These are phyloP conservation scores for Ascocoryne sarcoides DNA, from an alignment of 2,329 filamentous ascomycete species.

Conservation along the genomic window DNA sequence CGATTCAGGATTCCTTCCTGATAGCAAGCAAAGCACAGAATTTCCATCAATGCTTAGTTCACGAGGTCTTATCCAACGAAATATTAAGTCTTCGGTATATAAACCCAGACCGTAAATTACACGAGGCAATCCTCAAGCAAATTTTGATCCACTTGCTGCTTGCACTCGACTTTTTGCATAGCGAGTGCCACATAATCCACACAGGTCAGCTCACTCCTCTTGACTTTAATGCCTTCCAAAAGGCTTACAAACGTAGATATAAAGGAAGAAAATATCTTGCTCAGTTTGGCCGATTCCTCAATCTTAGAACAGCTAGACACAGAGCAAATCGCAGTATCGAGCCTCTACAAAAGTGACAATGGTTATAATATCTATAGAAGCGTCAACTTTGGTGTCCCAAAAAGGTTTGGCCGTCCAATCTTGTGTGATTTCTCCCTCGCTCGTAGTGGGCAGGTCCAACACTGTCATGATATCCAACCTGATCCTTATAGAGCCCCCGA, in stretches of 20 bases:
- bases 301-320: conserved; percentile 18
- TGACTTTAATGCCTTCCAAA: no score
- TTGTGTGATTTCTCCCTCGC: conserved; percentile 21
- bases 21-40: conserved; percentile 16
- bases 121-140: conserved; percentile 65
- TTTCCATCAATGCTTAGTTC: conserved; percentile 19
- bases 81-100: no score
- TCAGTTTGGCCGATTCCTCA: conserved; percentile 16
- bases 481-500: conserved; percentile 29
- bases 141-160: conserved; percentile 95
- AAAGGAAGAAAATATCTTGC: conserved; percentile 21
- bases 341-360: no score
- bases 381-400: conserved; percentile 19
- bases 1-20: conserved; percentile 18
- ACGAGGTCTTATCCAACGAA: conserved; percentile 18
- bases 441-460: conserved; percentile 16
- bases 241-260: no score
- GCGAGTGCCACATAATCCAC: conserved; percentile 96
- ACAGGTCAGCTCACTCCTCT: conserved; percentile 58
- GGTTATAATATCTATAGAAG: conserved; percentile 18
- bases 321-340: conserved; percentile 14
- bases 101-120: no score
- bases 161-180: conserved; percentile 87
- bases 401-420: conserved; percentile 18
- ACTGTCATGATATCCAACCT: conserved; percentile 20